Evolutionary conservation across 1,139 yeast species (phyloP), one percentile per base, ranked within the genome.

Genomic region (Blastobotrys malaysiensis): DNA sequence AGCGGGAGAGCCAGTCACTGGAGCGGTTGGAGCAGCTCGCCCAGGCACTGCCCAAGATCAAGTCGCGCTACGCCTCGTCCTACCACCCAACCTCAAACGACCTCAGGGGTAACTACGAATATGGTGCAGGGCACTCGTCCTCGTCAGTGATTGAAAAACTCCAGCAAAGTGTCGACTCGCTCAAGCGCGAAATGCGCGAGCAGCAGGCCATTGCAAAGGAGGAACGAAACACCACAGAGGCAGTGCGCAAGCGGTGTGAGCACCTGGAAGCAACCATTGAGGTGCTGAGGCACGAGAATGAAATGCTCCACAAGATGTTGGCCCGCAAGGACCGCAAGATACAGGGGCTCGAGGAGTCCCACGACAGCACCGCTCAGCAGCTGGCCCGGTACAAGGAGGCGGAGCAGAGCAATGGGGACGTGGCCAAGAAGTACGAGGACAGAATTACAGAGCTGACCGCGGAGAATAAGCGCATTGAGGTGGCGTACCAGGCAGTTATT

Each of bases 261-360:
- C 58, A 61, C 26, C 53, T 63, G 36, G 68, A 61, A 48, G 54
- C 63, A 5, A 62, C 64, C 11, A 52, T 61, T 31, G 64, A 61
- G 43, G 61, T 62, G n/a, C 57, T 65, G 21, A 58, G 60, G 52
- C 68, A 65, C 45, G 69, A 66, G 53, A 61, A 61, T 43, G 65
- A 61, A 11, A 63, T 61, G 51, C 60, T 66, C 39, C 64, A 59
- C 51, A 55, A 63, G 13, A 53, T 65, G 50, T 52, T 67, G 43
- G 58, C 53, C 11, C 60, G 68, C 14, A 63, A 66, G 48, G 69
- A 67, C 49, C 61, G 68, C n/a, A 57, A 63, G 27, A 60, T 62
- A n/a, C 47, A 53, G 14, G 65, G 62, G 45, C 50, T 64, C 21
- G 69, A 67, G 46, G 52, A 46, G 19, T 50, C 51, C 9, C 21